A percentile compares a stretch with the other conserved stretches of the same genome.
These are phyloP conservation scores for Leishmania tropica DNA, from an alignment of 208 protist species.

Conservation along the genomic window DNA sequence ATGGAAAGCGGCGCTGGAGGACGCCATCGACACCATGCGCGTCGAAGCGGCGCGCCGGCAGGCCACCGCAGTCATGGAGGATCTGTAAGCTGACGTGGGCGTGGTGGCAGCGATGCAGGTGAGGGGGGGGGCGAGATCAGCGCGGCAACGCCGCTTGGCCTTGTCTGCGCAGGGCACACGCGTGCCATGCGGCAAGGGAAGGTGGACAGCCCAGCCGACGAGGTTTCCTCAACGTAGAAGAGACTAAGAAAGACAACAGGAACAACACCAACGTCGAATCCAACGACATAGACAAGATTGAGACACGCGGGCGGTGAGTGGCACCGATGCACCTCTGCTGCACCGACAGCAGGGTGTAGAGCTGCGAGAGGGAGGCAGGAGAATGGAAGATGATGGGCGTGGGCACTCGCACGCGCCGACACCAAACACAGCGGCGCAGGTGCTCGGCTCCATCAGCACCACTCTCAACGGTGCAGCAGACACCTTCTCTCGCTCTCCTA, in stretches of 20 bases:
- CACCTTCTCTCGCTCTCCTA: slow-evolving; percentile 2
- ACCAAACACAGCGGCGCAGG: no score
- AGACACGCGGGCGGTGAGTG: background rate
- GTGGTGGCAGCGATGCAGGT: background rate
- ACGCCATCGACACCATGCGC: slow-evolving; percentile 60
- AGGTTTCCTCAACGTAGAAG: background rate
- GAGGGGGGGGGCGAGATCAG: background rate
- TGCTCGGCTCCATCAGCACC: no score
- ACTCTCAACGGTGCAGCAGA: no score
- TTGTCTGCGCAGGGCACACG: background rate
- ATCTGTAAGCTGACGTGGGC: slow-evolving; percentile 16
- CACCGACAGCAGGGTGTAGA: background rate
- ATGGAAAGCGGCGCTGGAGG: slow-evolving; percentile 45
- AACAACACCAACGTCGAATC: background rate
- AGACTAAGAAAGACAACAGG: background rate
- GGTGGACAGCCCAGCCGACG: background rate
- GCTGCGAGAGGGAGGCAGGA: background rate
- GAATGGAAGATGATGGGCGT: background rate
- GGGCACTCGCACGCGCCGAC: background rate
- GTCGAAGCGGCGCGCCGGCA: slow-evolving; percentile 55
- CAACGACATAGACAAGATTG: background rate
- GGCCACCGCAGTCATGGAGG: slow-evolving; percentile 42
- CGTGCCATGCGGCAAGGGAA: background rate
- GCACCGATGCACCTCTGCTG: background rate
- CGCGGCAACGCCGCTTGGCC: no score